These are phyloP conservation scores for Colletotrichum sp. DNA, from an alignment of 2,329 filamentous ascomycete genomes.

Conservation along the genomic window DNA sequence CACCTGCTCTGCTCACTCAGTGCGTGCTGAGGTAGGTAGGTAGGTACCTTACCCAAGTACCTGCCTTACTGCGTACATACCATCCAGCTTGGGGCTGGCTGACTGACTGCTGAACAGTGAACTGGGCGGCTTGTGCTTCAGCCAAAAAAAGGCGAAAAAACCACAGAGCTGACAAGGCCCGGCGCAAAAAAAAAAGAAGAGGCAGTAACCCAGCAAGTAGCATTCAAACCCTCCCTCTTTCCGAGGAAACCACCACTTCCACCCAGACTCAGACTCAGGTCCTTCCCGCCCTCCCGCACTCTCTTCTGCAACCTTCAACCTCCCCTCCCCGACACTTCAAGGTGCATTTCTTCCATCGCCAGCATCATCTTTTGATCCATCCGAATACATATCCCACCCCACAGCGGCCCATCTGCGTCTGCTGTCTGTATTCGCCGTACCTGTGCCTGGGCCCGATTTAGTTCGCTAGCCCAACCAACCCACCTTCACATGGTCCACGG, in stretches of 20 bases:
- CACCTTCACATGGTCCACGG: constrained; percentile 16
- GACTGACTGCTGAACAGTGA: neutral
- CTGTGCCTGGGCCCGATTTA: constrained; percentile 13
- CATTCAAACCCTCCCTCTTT: neutral
- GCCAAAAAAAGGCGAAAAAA: neutral
- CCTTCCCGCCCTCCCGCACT: neutral
- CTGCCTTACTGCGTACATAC: neutral
- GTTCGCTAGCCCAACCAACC: constrained; percentile 17
- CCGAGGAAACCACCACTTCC: neutral
- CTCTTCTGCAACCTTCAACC: neutral
- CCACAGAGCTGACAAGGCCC: neutral
- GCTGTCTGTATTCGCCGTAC: neutral
- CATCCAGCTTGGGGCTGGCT: neutral
- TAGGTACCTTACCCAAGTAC: neutral
- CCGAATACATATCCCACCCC: neutral
- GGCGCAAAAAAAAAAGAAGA: neutral
- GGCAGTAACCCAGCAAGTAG: neutral
- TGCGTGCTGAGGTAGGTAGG: neutral
- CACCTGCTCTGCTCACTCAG: neutral
- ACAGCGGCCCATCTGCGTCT: neutral
- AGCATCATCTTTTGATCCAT: neutral
- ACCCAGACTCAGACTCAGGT: neutral
- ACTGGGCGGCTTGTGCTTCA: neutral
- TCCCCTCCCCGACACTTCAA: neutral
- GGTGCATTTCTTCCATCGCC: neutral